phyloP scores from a whole-genome alignment of 2,329 filamentous ascomycete species.

The Microcyclospora tardicrescens region DNA sequence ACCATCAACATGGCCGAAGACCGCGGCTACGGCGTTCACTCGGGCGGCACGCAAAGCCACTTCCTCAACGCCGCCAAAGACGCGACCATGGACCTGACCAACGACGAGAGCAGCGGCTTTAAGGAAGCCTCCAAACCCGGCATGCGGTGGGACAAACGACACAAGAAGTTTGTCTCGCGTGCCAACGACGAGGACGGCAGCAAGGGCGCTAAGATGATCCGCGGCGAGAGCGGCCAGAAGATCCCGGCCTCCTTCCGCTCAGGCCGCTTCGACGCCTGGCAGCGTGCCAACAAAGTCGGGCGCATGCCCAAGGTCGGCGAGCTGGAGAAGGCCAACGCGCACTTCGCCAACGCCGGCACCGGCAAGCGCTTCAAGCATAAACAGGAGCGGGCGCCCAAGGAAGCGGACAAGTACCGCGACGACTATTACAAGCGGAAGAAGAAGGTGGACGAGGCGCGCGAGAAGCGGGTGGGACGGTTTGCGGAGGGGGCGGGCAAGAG shows the following conservation, averaged over 20 bases:
- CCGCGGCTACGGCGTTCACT: slow-evolving; percentile 84
- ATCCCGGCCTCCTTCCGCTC: slow-evolving; percentile 89
- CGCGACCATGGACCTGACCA: slow-evolving; percentile 82
- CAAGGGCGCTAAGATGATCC: slow-evolving; percentile 52
- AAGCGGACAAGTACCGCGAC: slow-evolving; percentile 80
- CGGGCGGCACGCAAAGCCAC: slow-evolving; percentile 51
- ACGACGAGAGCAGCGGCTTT: slow-evolving; percentile 76
- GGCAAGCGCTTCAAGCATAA: slow-evolving; percentile 69
- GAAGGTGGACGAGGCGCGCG: slow-evolving; percentile 72
- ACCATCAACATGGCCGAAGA: slow-evolving; percentile 73
- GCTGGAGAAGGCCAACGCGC: slow-evolving; percentile 41
- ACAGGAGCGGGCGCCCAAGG: slow-evolving; percentile 76
- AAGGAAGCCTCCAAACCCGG: slow-evolving; percentile 56
- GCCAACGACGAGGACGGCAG: slow-evolving; percentile 93
- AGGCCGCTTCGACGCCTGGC: slow-evolving; percentile 89
- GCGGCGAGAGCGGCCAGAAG: slow-evolving; percentile 90
- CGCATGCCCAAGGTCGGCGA: slow-evolving; percentile 74
- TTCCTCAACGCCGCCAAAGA: slow-evolving; percentile 81
- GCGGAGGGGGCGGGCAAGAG: slow-evolving; percentile 59
- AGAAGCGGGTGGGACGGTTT: slow-evolving; percentile 67
- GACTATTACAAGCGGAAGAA: slow-evolving; percentile 87
- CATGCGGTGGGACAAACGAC: slow-evolving; percentile 94
- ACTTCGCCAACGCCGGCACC: slow-evolving; percentile 19
- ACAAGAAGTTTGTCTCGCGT: slow-evolving; percentile 83
- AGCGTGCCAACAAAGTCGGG: slow-evolving; percentile 68